Evolutionary conservation across 1,284 basidiomycete species (phyloP).

Genomic region (Ceratobasidium sp.): DNA sequence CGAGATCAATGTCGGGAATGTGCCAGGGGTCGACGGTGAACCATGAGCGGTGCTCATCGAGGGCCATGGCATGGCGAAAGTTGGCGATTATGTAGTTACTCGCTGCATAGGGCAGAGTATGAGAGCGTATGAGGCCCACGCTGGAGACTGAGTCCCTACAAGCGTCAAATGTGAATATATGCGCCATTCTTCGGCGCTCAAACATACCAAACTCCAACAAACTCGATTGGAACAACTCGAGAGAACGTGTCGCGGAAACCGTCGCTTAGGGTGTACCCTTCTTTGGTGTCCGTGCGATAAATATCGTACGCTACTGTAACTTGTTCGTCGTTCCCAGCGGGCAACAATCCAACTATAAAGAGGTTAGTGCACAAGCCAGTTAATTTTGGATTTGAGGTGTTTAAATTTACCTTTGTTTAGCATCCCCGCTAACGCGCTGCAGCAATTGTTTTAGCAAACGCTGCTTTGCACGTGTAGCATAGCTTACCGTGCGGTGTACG

Average conservation of each 20-base stretch:
- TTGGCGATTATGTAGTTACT: constrained; percentile 44
- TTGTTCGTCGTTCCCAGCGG: constrained; percentile 35
- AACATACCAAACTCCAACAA: constrained; percentile 51
- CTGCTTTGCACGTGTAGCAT: neutral
- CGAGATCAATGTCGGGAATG: constrained; percentile 18
- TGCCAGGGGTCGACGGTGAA: constrained; percentile 49
- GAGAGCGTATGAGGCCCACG: constrained; percentile 47
- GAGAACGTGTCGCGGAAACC: constrained; percentile 49
- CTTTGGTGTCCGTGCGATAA: constrained; percentile 32
- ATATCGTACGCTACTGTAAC: constrained; percentile 37
- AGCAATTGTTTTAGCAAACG: neutral
- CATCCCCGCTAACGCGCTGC: constrained; percentile 37
- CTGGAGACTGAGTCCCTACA: constrained; percentile 50
- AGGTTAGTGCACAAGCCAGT: neutral
- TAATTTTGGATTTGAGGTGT: too few species aligned
- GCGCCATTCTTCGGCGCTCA: neutral
- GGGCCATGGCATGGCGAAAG: constrained; percentile 48
- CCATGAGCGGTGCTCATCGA: constrained; percentile 47
- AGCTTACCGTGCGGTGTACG: constrained; percentile 38
- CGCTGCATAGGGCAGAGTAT: constrained; percentile 46
- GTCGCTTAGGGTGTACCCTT: constrained; percentile 34
- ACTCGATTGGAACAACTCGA: constrained; percentile 48
- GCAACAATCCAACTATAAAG: constrained; percentile 33
- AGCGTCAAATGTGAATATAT: neutral
- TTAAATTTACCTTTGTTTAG: constrained; percentile 16